Conservation (phyloP, 2,329 filamentous ascomycete genomes). For the Fonsecaea pedrosoi region DNA sequence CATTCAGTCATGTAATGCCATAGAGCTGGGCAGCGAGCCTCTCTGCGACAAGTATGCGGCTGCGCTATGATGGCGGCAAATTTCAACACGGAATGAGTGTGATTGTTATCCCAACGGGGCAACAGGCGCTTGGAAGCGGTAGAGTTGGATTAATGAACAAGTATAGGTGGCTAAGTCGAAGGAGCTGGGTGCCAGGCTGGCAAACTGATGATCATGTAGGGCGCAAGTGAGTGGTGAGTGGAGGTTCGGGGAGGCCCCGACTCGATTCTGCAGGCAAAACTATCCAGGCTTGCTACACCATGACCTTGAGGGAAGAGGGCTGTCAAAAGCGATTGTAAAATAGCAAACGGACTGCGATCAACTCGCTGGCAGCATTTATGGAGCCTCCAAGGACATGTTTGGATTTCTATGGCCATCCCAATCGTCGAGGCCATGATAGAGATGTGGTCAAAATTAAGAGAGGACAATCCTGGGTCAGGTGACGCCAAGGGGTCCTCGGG, state of each 20-base stretch:
- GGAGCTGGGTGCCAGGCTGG: not conserved
- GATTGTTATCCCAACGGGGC: not conserved
- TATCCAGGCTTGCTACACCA: not conserved
- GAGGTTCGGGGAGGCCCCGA: slow-evolving; percentile 3
- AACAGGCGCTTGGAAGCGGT: not conserved
- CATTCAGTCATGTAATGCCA: not conserved
- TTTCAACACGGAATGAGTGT: not conserved
- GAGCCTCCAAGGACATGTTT: not conserved
- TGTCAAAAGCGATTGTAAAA: slow-evolving; percentile 10
- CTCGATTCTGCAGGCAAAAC: not conserved
- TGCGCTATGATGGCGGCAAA: not conserved
- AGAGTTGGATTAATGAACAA: not conserved
- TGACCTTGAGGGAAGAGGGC: not conserved
- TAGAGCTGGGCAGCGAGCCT: not conserved
- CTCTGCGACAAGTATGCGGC: not conserved
- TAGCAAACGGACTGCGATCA: not conserved
- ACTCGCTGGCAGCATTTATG: not conserved
- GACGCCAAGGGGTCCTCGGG: slow-evolving; percentile 31
- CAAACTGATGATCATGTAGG: not conserved
- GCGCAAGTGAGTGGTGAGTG: slow-evolving; percentile 2
- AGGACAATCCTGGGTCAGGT: slow-evolving; percentile 27
- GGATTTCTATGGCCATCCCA: slow-evolving; percentile 11
- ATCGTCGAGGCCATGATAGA: slow-evolving; percentile 9
- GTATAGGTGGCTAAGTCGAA: not conserved
- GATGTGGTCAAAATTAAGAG: slow-evolving; percentile 36